Base-by-base conservation (phyloP, 2,329 filamentous ascomycete genomes). In the Chaetomium strumarium region DNA sequence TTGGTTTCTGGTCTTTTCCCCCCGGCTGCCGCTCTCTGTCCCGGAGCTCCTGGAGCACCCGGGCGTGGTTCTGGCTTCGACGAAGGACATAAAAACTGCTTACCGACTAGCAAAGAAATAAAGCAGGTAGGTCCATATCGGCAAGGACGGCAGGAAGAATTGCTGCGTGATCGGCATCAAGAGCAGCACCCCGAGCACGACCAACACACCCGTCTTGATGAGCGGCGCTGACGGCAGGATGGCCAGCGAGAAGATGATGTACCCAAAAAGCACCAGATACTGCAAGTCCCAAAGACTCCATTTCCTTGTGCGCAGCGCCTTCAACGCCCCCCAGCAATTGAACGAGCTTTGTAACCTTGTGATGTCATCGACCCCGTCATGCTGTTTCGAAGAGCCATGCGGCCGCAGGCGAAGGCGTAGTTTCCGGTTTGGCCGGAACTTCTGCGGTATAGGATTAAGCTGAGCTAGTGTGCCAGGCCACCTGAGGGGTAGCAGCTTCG, bases 91-190 rank as follows among this genome's bases (percentile, higher is more conserved):
- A 36, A 7, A 19, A 43, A 40, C 17, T n/a, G 81, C 89, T 75
- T 83, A 95, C 90, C 92, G 86, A 76, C 88, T 93, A 58, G 86
- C 85, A 70, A 93, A 96, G 74, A 96, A 96, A 68, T 95, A 89
- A 45, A 96, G 75, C 38, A 96, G 76, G 81, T 91, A 97, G 20
- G 84, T 85, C 69, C 88, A 85, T 58, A 95, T 89, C 7, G 89
- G 86, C 55, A 93, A 76, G 49, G 90, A 90, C 10, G 92, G 91
- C 39, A 96, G 76, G 67, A 96, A 90, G 69, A 96, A 95, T 68
- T 97, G 92, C 58, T 89, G 80, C 3, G 91, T 95, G 46, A 89
- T 79, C 7, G 92, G 92, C 69, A 96, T 80, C 41, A 92, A 75
- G 37, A 95, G 75, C 31, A 90, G 81, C 60, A 83, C 74, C 55